These are phyloP conservation scores for Colletotrichum sp. DNA, from an alignment of 2,329 filamentous ascomycete genomes.

Conservation along the genomic window DNA sequence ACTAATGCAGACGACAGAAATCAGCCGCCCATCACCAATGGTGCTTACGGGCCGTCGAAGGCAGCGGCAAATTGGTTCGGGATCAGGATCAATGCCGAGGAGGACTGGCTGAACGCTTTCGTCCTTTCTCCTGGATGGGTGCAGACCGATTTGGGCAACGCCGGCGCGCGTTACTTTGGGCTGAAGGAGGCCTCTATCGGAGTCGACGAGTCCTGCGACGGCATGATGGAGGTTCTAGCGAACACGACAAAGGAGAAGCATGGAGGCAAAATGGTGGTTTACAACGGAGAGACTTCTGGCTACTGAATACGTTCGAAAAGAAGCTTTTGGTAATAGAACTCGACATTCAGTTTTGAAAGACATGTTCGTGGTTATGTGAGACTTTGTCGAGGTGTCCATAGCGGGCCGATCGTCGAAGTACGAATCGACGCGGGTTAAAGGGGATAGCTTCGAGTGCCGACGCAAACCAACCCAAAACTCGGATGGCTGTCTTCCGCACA, in stretches of 20 bases:
- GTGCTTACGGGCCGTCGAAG: conserved; percentile 4
- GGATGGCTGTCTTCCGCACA: not conserved
- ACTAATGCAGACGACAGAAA: not conserved
- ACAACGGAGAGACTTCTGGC: conserved; percentile 5
- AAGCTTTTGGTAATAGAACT: not conserved
- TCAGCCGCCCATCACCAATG: not conserved
- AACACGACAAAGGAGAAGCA: conserved; percentile 23
- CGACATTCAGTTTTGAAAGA: not conserved
- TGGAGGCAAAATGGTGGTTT: conserved; percentile 26
- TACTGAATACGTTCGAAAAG: not conserved
- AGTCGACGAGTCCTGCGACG: conserved; percentile 3
- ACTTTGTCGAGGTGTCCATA: not conserved
- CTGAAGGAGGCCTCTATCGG: not conserved
- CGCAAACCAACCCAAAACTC: not conserved
- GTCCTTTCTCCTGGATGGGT: not conserved
- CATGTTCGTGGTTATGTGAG: not conserved
- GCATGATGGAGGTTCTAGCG: conserved; percentile 1
- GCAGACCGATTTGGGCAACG: conserved; percentile 4
- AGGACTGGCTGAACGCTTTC: conserved; percentile 5
- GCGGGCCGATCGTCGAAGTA: not conserved
- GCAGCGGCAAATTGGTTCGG: not conserved
- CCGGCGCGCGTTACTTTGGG: not conserved
- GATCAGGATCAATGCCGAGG: not conserved
- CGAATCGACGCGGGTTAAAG: not conserved
- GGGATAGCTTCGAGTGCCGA: not conserved